phyloP scores from a whole-genome alignment of 768 basidiomycete species.

The Mycena filopes region DNA sequence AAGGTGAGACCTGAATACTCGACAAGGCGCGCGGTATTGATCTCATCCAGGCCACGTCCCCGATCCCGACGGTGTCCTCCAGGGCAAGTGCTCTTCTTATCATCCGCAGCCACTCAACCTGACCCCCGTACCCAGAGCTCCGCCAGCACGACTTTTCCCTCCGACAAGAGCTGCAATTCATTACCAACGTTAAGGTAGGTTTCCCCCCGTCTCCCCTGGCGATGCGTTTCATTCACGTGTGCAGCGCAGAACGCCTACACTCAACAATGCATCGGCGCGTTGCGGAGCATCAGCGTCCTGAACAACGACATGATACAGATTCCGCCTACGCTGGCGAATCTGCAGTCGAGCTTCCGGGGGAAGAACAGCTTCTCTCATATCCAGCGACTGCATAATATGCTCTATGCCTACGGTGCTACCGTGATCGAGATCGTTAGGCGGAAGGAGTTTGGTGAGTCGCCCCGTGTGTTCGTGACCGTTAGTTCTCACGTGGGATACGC shows the following conservation, averaged over 20 bases:
- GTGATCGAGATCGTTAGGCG: conserved; percentile 91
- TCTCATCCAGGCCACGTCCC: conserved; percentile 51
- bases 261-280: conserved; percentile 67
- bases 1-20: conserved; percentile 50
- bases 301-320: conserved; percentile 86
- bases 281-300: conserved; percentile 81
- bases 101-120: conserved; percentile 10
- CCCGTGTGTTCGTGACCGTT: too few species aligned
- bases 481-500: conserved; percentile 1
- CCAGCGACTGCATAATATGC: conserved; percentile 85
- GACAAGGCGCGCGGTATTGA: neutral
- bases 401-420: conserved; percentile 93
- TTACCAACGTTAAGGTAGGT: conserved; percentile 65
- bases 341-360: conserved; percentile 79
- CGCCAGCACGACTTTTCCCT: conserved; percentile 70
- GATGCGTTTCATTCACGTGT: conserved; percentile 37
- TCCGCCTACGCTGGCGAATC: conserved; percentile 66
- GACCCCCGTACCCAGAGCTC: conserved; percentile 56
- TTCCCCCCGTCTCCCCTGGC: neutral
- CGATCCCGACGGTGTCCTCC: conserved; percentile 61
- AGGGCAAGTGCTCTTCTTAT: conserved; percentile 51
- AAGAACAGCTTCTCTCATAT: conserved; percentile 93
- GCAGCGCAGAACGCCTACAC: conserved; percentile 75
- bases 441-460: conserved; percentile 82
- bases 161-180: conserved; percentile 67